Evolutionary conservation across 768 basidiomycete species (phyloP).

Genomic region (Peribolospora kevripleyi): DNA sequence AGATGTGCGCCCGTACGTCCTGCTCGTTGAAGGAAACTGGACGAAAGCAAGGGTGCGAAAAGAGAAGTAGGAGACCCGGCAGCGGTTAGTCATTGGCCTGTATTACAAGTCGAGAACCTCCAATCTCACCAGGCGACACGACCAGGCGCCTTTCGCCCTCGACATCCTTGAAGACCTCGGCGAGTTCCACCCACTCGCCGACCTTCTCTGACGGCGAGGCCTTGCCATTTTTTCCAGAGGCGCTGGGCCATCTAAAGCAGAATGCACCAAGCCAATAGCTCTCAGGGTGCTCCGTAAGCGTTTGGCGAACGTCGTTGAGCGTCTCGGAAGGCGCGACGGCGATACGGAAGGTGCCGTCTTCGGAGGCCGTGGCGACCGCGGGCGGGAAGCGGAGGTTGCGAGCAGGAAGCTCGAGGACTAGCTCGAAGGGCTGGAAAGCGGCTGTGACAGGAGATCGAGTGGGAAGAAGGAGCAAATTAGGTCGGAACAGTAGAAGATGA

Average conservation of each 20-base stretch:
- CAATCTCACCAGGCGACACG: not conserved
- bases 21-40: conserved; percentile 22
- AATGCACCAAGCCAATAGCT: conserved; percentile 26
- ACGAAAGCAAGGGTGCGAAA: too few relatives aligned
- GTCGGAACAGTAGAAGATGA: too few relatives aligned
- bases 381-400: too few relatives aligned
- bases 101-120: not conserved
- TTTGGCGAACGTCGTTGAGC: conserved; percentile 20
- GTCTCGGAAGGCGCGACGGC: conserved; percentile 18
- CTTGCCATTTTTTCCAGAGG: conserved; percentile 6
- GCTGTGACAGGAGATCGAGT: too few relatives aligned
- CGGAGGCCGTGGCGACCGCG: too few relatives aligned
- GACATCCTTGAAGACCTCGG: conserved; percentile 14
- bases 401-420: too few relatives aligned
- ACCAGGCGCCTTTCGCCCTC: conserved; percentile 12
- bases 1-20: conserved; percentile 20
- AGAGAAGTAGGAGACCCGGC: too few relatives aligned
- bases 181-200: conserved; percentile 6
- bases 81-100: conserved; percentile 3
- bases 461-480: too few relatives aligned
- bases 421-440: too few relatives aligned
- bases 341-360: conserved; percentile 9
- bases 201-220: conserved; percentile 6
- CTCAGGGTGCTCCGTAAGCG: conserved; percentile 21
- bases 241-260: conserved; percentile 13